Percentiles rank a stretch among this genome's conserved stretches.
These are phyloP conservation scores for Cymbopogon flexuosus DNA, from an alignment of 202 grass and related monocot genomes.

Conservation along the genomic window DNA sequence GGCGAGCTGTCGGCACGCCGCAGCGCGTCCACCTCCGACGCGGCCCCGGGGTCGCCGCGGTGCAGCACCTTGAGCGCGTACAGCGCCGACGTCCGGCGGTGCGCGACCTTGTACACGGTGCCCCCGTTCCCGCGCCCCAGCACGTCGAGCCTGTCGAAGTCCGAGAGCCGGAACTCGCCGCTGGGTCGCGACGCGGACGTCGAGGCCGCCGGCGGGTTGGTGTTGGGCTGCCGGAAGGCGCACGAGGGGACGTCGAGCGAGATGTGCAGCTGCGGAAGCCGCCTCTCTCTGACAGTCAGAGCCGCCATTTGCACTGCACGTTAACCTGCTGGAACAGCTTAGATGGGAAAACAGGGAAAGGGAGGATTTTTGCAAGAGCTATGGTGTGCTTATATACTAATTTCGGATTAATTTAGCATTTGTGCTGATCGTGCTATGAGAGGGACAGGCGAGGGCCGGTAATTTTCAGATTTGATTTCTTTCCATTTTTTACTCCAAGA, in stretches of 20 bases:
- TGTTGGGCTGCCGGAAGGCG: conserved; percentile 33
- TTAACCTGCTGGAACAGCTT: not conserved
- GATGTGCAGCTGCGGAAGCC: conserved; percentile 45
- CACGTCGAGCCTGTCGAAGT: conserved; percentile 50
- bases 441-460: not conserved
- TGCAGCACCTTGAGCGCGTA: conserved; percentile 68
- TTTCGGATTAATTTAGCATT: not conserved
- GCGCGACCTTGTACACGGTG: conserved; percentile 57
- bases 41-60: conserved; percentile 6
- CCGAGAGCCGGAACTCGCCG: conserved; percentile 31
- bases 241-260: conserved; percentile 46
- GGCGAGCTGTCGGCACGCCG: conserved; percentile 43
- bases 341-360: not conserved
- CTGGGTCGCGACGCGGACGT: not conserved
- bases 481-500: not conserved
- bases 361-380: not conserved
- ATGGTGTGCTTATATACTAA: not conserved
- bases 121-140: conserved; percentile 68
- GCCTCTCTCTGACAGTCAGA: conserved; percentile 38
- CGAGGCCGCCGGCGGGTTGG: not conserved
- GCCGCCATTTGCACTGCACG: conserved; percentile 34
- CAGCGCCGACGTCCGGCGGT: conserved; percentile 43
- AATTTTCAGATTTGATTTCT: not conserved
- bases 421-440: conserved; percentile 1
- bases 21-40: conserved; percentile 53